Conservation (phyloP, 306 rosid species). For the Inga leiocalycina region DNA sequence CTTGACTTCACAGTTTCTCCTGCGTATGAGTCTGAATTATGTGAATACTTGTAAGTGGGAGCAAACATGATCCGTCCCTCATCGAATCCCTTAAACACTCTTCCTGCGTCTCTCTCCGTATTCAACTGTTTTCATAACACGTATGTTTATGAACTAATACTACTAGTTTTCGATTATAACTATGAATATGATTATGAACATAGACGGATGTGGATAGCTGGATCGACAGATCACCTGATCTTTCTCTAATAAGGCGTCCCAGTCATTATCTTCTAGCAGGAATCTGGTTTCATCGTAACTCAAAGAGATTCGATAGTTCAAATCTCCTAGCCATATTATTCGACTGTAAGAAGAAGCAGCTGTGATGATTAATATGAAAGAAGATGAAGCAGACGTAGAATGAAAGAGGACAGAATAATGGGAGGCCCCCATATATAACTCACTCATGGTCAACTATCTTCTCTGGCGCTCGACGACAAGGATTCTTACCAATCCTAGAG, state of each 20-base stretch:
- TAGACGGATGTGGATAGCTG: too few relatives aligned
- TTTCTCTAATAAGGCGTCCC: slow-evolving; percentile 76
- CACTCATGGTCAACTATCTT: slow-evolving; percentile 86
- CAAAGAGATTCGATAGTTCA: slow-evolving; percentile 84
- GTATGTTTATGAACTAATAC: not conserved
- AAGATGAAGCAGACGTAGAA: not conserved
- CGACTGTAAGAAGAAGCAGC: slow-evolving; percentile 54
- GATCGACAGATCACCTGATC: slow-evolving; percentile 57
- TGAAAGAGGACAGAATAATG: not conserved
- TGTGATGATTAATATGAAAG: not conserved
- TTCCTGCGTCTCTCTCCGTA: slow-evolving; percentile 56
- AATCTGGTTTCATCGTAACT: slow-evolving; percentile 78
- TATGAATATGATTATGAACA: too few relatives aligned
- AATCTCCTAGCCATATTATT: slow-evolving; percentile 92
- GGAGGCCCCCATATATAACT: slow-evolving; percentile 11
- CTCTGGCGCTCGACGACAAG: slow-evolving; percentile 62
- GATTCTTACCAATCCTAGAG: slow-evolving; percentile 73
- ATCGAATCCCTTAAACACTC: slow-evolving; percentile 54
- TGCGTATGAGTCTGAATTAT: slow-evolving; percentile 57
- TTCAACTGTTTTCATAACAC: slow-evolving; percentile 46
- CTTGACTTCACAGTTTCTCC: slow-evolving; percentile 41
- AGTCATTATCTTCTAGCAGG: slow-evolving; percentile 75
- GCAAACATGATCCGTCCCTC: slow-evolving; percentile 63
- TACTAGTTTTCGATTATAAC: too few relatives aligned
- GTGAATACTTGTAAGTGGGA: slow-evolving; percentile 67